Evolutionary conservation across 345 rosid species (phyloP).

Genomic region (Laguncularia racemosa): DNA sequence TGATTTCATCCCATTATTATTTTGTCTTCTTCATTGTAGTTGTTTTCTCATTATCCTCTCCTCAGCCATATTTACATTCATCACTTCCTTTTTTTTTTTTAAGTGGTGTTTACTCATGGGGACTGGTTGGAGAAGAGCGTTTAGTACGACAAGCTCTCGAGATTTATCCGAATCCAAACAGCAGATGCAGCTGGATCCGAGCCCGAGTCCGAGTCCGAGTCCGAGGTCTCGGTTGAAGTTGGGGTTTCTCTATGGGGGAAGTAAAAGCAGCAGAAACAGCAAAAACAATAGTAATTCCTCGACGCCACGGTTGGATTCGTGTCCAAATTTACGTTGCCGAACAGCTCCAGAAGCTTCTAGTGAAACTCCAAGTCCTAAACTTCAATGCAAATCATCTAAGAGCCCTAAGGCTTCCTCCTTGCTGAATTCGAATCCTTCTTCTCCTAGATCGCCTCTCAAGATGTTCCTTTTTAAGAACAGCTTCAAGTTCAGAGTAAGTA

Average conservation of each 20-base stretch:
- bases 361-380: slow-evolving; percentile 4
- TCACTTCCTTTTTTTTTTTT: slow-evolving; percentile 4
- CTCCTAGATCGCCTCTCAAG: slow-evolving; percentile 73
- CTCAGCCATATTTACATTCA: not conserved
- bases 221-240: slow-evolving; percentile 44
- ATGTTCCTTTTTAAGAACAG: slow-evolving; percentile 72
- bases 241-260: slow-evolving; percentile 35
- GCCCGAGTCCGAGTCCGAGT: slow-evolving; percentile 21
- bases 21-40: no score
- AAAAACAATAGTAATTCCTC: slow-evolving; percentile 40
- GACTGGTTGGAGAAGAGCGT: slow-evolving; percentile 96
- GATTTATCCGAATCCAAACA: slow-evolving; percentile 19
- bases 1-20: no score
- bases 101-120: slow-evolving; percentile 36
- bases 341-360: slow-evolving; percentile 6
- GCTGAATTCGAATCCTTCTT: slow-evolving; percentile 41
- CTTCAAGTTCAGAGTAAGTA: slow-evolving; percentile 70
- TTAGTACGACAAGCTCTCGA: slow-evolving; percentile 69
- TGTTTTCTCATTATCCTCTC: no score
- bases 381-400: slow-evolving; percentile 29
- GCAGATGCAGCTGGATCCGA: no score
- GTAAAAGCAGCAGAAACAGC: no score
- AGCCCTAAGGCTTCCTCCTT: no score
- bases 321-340: slow-evolving; percentile 17
- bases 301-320: slow-evolving; percentile 36